phyloP scores from a whole-genome alignment of 2,329 filamentous ascomycete genomes.

The Colletotrichum simmondsii region DNA sequence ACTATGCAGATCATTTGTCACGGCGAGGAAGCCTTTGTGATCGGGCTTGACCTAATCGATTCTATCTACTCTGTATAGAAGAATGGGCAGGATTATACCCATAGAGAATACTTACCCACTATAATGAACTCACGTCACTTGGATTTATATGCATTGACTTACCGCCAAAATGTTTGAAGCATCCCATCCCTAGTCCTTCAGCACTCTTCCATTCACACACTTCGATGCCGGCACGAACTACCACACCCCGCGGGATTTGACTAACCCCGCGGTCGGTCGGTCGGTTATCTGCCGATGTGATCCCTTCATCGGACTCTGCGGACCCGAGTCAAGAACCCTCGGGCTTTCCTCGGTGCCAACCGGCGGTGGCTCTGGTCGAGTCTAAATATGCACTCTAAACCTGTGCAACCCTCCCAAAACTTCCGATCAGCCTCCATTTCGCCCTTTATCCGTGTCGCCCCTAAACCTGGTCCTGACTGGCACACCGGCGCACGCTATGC shows the following conservation, averaged over 20 bases:
- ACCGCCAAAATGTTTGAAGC: not conserved
- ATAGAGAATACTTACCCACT: not conserved
- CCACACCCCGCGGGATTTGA: not conserved
- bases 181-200: not conserved
- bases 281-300: conserved; percentile 1
- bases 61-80: not conserved
- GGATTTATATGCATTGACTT: too few relatives aligned
- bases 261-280: not conserved
- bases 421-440: not conserved
- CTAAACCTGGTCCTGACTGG: not conserved
- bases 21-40: conserved; percentile 32
- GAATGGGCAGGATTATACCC: not conserved
- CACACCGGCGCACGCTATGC: not conserved
- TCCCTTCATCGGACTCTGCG: not conserved
- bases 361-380: not conserved
- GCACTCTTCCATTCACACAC: not conserved
- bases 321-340: not conserved
- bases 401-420: not conserved
- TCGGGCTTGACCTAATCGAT: not conserved
- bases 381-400: not conserved
- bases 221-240: not conserved
- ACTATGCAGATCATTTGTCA: conserved; percentile 27
- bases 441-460: not conserved
- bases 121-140: not conserved
- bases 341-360: conserved; percentile 6